Evolutionary conservation across 495 filamentous ascomycete species (phyloP).

Genomic region (Penicillium antarcticum): DNA sequence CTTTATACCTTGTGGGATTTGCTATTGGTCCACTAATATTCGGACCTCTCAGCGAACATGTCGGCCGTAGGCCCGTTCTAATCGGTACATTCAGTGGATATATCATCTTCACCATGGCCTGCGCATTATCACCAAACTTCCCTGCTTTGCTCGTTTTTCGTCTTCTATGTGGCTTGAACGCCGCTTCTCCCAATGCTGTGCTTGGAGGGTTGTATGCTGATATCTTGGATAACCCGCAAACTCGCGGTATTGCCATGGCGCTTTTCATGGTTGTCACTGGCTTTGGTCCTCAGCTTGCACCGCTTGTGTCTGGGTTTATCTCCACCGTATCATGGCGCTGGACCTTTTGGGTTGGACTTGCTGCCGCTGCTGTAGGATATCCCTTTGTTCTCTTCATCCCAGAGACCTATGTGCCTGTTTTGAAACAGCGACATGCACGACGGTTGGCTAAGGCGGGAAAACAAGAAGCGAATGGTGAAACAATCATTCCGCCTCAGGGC

Average conservation of each 20-base stretch:
- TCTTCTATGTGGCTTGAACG: slow-evolving; percentile 35
- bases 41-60: slow-evolving; percentile 62
- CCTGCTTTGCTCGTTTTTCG: slow-evolving; percentile 39
- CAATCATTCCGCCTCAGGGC: slow-evolving; percentile 19
- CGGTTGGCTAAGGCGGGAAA: background rate
- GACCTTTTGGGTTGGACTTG: slow-evolving; percentile 50
- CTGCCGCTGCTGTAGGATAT: slow-evolving; percentile 33
- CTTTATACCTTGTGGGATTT: slow-evolving; percentile 62
- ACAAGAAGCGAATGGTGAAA: background rate
- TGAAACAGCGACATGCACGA: slow-evolving; percentile 56
- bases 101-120: slow-evolving; percentile 37
- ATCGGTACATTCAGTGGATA: slow-evolving; percentile 48
- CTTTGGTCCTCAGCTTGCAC: slow-evolving; percentile 32
- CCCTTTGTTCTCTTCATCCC: slow-evolving; percentile 44
- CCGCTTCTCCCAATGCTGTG: slow-evolving; percentile 33
- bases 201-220: slow-evolving; percentile 42
- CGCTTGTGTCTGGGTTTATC: slow-evolving; percentile 26
- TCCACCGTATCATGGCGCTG: slow-evolving; percentile 52
- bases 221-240: slow-evolving; percentile 22
- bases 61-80: slow-evolving; percentile 58
- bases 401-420: slow-evolving; percentile 65
- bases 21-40: slow-evolving; percentile 56
- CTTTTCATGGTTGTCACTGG: slow-evolving; percentile 48
- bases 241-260: slow-evolving; percentile 36
- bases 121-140: slow-evolving; percentile 34